phyloP scores from a whole-genome alignment of 345 rosid species.

The Cardamine chenopodiifolia region DNA sequence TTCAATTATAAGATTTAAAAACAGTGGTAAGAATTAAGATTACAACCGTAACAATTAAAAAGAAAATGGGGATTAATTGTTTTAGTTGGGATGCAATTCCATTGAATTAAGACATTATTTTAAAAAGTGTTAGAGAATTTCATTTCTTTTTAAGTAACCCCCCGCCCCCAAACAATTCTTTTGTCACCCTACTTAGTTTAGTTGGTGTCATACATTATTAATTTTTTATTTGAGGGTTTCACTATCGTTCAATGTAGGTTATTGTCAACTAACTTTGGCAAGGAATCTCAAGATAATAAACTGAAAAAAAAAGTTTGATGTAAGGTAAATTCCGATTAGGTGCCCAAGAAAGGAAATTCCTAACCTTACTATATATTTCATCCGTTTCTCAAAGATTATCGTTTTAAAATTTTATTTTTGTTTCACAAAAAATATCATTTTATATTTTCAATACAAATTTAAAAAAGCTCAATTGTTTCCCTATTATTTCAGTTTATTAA shows the following conservation, averaged over 20 bases:
- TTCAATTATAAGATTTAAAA: neutral
- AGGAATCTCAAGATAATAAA: conserved; percentile 2
- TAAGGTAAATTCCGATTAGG: conserved; percentile 26
- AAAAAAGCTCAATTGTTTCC: too few relatives aligned
- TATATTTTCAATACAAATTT: too few relatives aligned
- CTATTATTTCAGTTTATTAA: too few relatives aligned
- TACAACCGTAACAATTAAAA: neutral
- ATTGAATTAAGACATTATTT: neutral
- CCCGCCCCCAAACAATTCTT: neutral
- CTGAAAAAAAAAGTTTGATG: neutral
- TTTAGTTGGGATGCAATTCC: neutral
- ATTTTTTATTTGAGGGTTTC: neutral
- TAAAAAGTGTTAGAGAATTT: neutral
- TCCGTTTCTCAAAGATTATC: too few relatives aligned
- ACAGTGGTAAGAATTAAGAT: neutral
- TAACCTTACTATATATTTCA: conserved; percentile 27
- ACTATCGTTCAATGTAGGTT: neutral
- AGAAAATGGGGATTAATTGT: neutral
- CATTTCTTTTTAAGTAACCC: neutral
- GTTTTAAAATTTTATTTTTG: too few relatives aligned
- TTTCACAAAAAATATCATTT: too few relatives aligned
- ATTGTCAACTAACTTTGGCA: conserved; percentile 28
- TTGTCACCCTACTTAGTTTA: neutral
- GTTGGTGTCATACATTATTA: conserved; percentile 22
- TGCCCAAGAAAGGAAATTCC: conserved; percentile 28